Conservation (phyloP, 2,329 filamentous ascomycete species). For the Zasmidium cellare region DNA sequence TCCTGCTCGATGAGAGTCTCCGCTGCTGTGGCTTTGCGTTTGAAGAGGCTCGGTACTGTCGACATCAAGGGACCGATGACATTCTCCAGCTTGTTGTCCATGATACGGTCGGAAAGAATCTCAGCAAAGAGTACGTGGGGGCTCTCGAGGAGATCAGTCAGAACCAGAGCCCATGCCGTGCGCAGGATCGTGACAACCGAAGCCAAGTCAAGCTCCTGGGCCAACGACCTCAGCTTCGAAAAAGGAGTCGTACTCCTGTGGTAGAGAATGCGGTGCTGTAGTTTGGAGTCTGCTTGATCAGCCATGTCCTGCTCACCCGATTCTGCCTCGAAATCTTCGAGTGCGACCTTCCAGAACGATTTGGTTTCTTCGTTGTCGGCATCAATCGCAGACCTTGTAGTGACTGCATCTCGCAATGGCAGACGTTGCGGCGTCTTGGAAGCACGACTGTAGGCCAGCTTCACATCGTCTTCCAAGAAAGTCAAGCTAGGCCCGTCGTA, state of each 20-base stretch:
- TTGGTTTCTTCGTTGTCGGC: constrained; percentile 6
- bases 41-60: constrained; percentile 11
- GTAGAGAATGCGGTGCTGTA: constrained; percentile 11
- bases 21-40: constrained; percentile 1
- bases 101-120: constrained; percentile 14
- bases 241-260: constrained; percentile 6
- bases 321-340: constrained; percentile 7
- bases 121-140: constrained; percentile 13
- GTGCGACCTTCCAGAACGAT: constrained; percentile 13
- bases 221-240: constrained; percentile 4
- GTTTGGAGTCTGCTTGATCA: not conserved
- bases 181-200: constrained; percentile 15
- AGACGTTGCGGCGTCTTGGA: constrained; percentile 1
- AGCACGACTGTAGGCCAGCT: constrained; percentile 6
- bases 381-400: constrained; percentile 9
- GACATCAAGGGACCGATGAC: constrained; percentile 15
- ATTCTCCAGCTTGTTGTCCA: constrained; percentile 10
- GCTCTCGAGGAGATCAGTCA: constrained; percentile 13
- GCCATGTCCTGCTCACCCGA: constrained; percentile 7
- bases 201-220: constrained; percentile 2
- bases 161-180: constrained; percentile 13
- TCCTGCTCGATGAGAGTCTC: constrained; percentile 11
- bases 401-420: constrained; percentile 9
- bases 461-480: constrained; percentile 8
- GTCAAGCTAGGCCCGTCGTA: constrained; percentile 14